Conservation (phyloP, 1,139 yeast species). For the Suhomyces guaymorum region DNA sequence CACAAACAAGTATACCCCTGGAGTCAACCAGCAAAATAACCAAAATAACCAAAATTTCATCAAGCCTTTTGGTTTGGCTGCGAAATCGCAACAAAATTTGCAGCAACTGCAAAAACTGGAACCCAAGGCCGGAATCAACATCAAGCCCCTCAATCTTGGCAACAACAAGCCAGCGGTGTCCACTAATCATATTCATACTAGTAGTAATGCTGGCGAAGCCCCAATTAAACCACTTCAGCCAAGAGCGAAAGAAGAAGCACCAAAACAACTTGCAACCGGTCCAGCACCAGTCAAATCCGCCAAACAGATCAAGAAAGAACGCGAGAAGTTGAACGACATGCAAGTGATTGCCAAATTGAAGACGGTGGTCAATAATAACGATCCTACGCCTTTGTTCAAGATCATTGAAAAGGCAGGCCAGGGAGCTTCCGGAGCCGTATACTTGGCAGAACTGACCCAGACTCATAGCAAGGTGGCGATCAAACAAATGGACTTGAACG, state of each 20-base stretch:
- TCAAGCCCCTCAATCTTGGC: slow-evolving; percentile 12
- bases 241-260: slow-evolving; percentile 16
- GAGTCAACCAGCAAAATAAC: no score
- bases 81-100: slow-evolving; percentile 13
- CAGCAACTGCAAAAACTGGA: slow-evolving; percentile 8
- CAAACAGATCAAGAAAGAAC: slow-evolving; percentile 54
- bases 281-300: slow-evolving; percentile 37
- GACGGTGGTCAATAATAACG: slow-evolving; percentile 77
- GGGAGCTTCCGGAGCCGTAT: slow-evolving; percentile 97
- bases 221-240: slow-evolving; percentile 25
- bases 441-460: slow-evolving; percentile 65
- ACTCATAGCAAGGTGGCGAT: slow-evolving; percentile 67
- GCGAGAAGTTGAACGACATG: slow-evolving; percentile 78
- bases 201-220: no score
- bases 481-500: slow-evolving; percentile 91
- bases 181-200: no score
- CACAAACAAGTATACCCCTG: slow-evolving; percentile 17
- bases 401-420: slow-evolving; percentile 97
- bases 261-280: slow-evolving; percentile 9
- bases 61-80: slow-evolving; percentile 17
- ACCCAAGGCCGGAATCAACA: slow-evolving; percentile 9
- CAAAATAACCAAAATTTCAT: slow-evolving; percentile 14
- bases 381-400: slow-evolving; percentile 83
- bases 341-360: slow-evolving; percentile 83
- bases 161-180: slow-evolving; percentile 5